These are phyloP conservation scores for Prototheca wickerhamii DNA, from an alignment of 163 green algal genomes.

Conservation along the genomic window DNA sequence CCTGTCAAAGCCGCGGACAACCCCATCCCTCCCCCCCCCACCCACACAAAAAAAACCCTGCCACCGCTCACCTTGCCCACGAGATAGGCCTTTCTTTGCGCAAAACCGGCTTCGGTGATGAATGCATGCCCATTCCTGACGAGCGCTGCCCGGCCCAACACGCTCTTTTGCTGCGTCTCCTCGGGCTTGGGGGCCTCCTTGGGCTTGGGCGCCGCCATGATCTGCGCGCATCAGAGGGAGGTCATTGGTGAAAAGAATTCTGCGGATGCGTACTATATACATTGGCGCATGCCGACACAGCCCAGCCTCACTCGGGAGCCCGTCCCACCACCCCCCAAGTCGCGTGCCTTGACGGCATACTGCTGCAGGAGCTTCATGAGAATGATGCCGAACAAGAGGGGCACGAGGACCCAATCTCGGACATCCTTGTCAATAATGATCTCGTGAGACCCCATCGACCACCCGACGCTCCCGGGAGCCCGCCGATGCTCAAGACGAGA, in stretches of 20 bases:
- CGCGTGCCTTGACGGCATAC: constrained; percentile 58
- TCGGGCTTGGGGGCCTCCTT: constrained; percentile 28
- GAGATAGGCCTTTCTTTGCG: constrained; percentile 63
- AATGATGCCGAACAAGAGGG: constrained; percentile 73
- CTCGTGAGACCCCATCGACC: constrained; percentile 25
- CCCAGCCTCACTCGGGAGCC: not conserved
- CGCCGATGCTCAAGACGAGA: too few species aligned
- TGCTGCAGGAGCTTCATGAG: constrained; percentile 86
- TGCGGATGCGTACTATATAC: too few species aligned
- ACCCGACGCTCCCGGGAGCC: not conserved
- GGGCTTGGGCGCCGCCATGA: constrained; percentile 10
- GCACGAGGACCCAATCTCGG: constrained; percentile 85
- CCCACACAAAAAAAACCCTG: not conserved
- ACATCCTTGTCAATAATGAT: constrained; percentile 70
- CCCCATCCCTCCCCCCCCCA: not conserved
- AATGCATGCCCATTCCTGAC: constrained; percentile 49
- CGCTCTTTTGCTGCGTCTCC: constrained; percentile 67
- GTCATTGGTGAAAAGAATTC: not conserved
- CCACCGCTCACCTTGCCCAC: constrained; percentile 37
- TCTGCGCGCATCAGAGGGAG: constrained; percentile 14
- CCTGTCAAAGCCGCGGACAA: not conserved
- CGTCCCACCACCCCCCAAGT: not conserved
- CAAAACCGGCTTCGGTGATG: constrained; percentile 50
- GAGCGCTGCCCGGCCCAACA: constrained; percentile 48
- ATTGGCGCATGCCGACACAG: too few species aligned